Evolutionary conservation across 345 rosid species (phyloP), one percentile per base, ranked within the genome.

Genomic region (Hibiscus trionum): DNA sequence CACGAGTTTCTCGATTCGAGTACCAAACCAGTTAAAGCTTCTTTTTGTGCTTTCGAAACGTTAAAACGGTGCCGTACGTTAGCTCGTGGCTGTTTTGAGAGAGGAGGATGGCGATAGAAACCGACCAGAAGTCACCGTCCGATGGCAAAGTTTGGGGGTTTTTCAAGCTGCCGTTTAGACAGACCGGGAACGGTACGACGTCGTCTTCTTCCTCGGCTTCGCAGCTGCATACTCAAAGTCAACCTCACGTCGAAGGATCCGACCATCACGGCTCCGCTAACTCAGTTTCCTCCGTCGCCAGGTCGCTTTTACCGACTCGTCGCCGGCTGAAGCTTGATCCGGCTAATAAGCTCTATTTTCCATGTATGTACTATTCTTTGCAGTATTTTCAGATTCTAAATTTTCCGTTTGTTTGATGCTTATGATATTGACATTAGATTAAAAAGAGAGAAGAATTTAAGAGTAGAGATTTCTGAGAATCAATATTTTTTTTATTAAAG

Each of bases 251-350:
- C 29, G 96, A 90, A 59, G 93, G 92, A 80, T 87, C 91, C 37
- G 77, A 72, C 59, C 82, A 76, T 19, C 86, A 75, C 0, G 82
- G 55, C 59, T 49, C 85, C 69, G 68, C 85, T 56, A 84, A 69
- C 75, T 90, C 97, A 7, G 96, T 92, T 65, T 73, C 76, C 44
- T 61, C 75, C 6, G 97, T 95, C 2, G 99, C 97, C 1, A 87
- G 85, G 82, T 90, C 97, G 29, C 74, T 95, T 53, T 79, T 92
- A n/a, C 97, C 93, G 2, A 74, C 87, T 0, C 86, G 96, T 39
- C 92, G 96, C 44, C 81, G 97, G 35, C 91, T 92, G 76, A 89
- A 89, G 85, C 99, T 95, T 72, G 99, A 95, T 84, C 98, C 99
- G 4, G 65, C 96, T 8, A 78, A 78, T 61, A 90, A 92, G 82